Conservation (phyloP, 371 early-diverging fungal species). For the Mortierella sp. region DNA sequence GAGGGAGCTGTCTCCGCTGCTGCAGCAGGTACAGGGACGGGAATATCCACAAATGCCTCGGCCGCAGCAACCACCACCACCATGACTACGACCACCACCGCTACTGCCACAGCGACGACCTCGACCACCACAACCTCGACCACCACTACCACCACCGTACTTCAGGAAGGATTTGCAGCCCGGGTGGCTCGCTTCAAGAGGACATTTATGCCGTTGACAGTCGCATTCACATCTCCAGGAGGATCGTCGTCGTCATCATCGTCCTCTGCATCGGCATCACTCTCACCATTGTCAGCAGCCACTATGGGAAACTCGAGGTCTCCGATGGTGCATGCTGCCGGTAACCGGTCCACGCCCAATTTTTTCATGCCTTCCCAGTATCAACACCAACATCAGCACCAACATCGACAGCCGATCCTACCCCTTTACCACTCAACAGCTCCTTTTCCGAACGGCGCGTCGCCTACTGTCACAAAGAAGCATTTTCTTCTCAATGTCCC, state of each 20-base stretch:
- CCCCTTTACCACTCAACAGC: background rate
- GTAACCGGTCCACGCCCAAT: background rate
- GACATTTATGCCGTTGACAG: conserved; percentile 11
- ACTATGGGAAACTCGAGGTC: background rate
- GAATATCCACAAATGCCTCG: no score
- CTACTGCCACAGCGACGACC: background rate
- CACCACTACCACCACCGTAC: conserved; percentile 4
- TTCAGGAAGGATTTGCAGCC: conserved; percentile 41
- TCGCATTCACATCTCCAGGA: no score
- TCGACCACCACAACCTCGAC: background rate
- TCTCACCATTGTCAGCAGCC: background rate
- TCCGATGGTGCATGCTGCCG: background rate
- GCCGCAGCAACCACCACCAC: background rate
- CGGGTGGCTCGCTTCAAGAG: conserved; percentile 44
- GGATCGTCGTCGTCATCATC: conserved; percentile 9
- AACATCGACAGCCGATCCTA: background rate
- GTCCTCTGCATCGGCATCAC: conserved; percentile 3
- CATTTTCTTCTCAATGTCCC: conserved; percentile 50
- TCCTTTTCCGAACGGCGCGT: no score
- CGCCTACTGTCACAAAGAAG: conserved; percentile 11
- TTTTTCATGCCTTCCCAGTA: no score
- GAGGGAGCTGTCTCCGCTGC: no score
- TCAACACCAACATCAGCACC: background rate
- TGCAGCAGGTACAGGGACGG: no score
- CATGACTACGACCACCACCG: background rate